Percentiles rank a stretch among this genome's conserved stretches.
phyloP scores from a whole-genome alignment of 2,329 filamentous ascomycete species.

The Exophiala aquamarina region DNA sequence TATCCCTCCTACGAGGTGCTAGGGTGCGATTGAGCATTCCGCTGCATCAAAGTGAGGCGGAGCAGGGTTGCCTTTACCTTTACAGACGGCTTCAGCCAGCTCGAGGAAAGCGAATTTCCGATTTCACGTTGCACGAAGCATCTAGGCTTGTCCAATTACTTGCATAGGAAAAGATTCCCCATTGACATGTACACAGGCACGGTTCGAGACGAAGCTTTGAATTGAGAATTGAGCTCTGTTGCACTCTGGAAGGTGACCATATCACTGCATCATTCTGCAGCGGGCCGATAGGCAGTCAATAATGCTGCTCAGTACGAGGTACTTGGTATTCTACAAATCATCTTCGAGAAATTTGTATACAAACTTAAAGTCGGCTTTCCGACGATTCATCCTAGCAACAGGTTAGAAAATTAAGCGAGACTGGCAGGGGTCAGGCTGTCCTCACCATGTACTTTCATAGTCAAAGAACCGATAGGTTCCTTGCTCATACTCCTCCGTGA shows the following conservation, averaged over 20 bases:
- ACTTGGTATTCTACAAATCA: constrained; percentile 64
- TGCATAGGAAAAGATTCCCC: neutral
- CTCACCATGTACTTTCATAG: constrained; percentile 97
- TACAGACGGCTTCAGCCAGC: too few species aligned
- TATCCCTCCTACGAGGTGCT: too few species aligned
- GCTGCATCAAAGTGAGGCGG: too few species aligned
- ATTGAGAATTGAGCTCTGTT: constrained; percentile 12
- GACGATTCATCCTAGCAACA: constrained; percentile 86
- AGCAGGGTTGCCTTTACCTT: too few species aligned
- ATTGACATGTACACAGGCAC: constrained; percentile 5
- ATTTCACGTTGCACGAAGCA: neutral
- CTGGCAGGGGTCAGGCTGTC: constrained; percentile 26
- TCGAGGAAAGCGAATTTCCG: neutral
- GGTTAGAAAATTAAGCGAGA: constrained; percentile 24
- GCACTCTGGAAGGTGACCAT: constrained; percentile 3
- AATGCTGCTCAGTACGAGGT: constrained; percentile 5
- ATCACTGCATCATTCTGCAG: constrained; percentile 10
- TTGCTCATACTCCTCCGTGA: constrained; percentile 98
- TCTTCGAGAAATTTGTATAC: constrained; percentile 97
- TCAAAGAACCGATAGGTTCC: constrained; percentile 99
- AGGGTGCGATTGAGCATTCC: too few species aligned
- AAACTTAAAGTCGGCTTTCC: constrained; percentile 98
- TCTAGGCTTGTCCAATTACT: too few species aligned
- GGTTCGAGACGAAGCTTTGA: constrained; percentile 3
- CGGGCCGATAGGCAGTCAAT: constrained; percentile 12